Base-by-base conservation (phyloP, 148 eudicot species). In the Oxyria digyna region DNA sequence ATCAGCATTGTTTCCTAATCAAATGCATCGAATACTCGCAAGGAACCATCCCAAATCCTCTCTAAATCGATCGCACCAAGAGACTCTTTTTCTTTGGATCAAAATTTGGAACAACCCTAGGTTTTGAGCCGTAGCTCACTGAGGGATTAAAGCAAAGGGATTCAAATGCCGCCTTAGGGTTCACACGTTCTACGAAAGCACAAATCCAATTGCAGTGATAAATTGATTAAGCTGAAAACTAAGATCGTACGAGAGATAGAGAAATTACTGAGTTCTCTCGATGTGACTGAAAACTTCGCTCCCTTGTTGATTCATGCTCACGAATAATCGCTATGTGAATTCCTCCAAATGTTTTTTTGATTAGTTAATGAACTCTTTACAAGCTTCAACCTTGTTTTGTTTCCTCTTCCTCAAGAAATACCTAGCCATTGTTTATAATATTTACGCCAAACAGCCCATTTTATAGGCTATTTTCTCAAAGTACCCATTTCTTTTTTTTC, bases 191-290 rank as follows among this genome's bases (percentile, higher is more conserved):
- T 17, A 46, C 52, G 8, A 46, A 46, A 46, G 17, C 23, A 18
- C 21, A 46, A n/a, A 46, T 8, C 52, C 52, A 46, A 14, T n/a
- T 46, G 4, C 23, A 23, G 8, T 46, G 1, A 5, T 5, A 46
- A 46, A 46, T 20, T 4, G 52, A 46, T 17, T 46, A n/a, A 46
- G n/a, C n/a, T n/a, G 8, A 46, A 14, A 46, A 46, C 4, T 46
- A 46, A 14, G 7, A 46, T 4, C 23, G 20, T 46, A 4, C 4
- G 8, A 18, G 20, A 46, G 50, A 46, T 18, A 46, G 67, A 32
- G 67, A 63, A 10, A 33, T 63, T 37, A 64, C 68, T 33, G 68
- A 33, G 68, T 64, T 37, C 43, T 18, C 24, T 64, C 57, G 57
- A 50, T 50, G 57, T 23, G 57, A 18, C 29, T 50, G 57, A 50